Conservation (phyloP, 805 yeast species). For the Barnettozyma vustinii region DNA sequence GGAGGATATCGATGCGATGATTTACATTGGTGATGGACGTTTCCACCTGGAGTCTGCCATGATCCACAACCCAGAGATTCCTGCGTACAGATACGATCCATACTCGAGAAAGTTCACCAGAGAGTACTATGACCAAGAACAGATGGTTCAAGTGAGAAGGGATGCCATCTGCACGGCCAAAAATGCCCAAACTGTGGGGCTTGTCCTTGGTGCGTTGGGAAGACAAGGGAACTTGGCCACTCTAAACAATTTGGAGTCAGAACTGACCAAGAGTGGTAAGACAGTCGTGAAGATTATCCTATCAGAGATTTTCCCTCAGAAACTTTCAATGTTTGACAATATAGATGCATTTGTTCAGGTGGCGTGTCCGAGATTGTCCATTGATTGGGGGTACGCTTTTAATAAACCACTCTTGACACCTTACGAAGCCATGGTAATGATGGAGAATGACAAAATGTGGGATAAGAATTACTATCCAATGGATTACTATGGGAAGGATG, state of each 20-base stretch:
- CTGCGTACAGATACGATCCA: conserved; percentile 94
- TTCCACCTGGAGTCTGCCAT: conserved; percentile 93
- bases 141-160: conserved; percentile 66
- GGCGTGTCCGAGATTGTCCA: conserved; percentile 93
- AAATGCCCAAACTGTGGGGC: conserved; percentile 62
- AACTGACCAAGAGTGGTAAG: conserved; percentile 49
- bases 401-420: conserved; percentile 89
- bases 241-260: conserved; percentile 55
- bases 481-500: conserved; percentile 90
- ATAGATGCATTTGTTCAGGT: conserved; percentile 95
- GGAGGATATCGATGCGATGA: conserved; percentile 66
- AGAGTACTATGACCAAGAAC: conserved; percentile 83
- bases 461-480: conserved; percentile 71
- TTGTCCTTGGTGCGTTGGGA: conserved; percentile 89
- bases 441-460: conserved; percentile 68
- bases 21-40: conserved; percentile 93
- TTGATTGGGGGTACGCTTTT: conserved; percentile 99
- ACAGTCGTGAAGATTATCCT: conserved; percentile 75
- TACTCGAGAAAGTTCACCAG: conserved; percentile 86
- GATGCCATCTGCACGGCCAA: conserved; percentile 67
- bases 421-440: conserved; percentile 89
- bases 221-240: conserved; percentile 90
- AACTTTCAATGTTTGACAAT: conserved; percentile 86
- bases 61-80: conserved; percentile 93
- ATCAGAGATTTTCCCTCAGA: conserved; percentile 91